phyloP scores from a whole-genome alignment of 768 basidiomycete genomes.

The Aureoboletus auriporus region DNA sequence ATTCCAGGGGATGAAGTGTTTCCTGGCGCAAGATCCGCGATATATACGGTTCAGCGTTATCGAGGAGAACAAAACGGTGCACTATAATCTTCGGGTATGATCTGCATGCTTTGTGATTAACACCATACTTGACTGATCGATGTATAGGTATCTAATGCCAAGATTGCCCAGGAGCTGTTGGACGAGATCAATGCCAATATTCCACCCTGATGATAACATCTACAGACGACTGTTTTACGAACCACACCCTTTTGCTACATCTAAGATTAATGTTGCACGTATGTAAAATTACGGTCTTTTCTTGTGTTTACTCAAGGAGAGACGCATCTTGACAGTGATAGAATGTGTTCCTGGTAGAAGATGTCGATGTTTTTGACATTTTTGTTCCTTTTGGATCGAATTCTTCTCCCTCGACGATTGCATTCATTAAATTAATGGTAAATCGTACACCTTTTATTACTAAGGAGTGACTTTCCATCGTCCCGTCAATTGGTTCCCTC shows the following conservation, averaged over 20 bases:
- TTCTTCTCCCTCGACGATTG: conserved; percentile 3
- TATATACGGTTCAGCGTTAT: conserved; percentile 76
- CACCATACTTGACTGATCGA: not conserved
- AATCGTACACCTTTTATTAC: conserved; percentile 21
- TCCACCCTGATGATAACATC: conserved; percentile 26
- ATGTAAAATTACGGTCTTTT: conserved; percentile 29
- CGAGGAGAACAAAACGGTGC: conserved; percentile 53
- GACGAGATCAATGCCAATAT: conserved; percentile 48
- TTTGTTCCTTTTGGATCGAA: conserved; percentile 11
- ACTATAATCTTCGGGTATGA: conserved; percentile 74
- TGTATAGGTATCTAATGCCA: conserved; percentile 60
- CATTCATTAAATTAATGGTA: conserved; percentile 25
- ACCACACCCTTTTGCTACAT: conserved; percentile 21
- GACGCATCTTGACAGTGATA: conserved; percentile 20
- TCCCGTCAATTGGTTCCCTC: conserved; percentile 77
- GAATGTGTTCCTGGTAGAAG: conserved; percentile 12
- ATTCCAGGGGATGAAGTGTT: conserved; percentile 75
- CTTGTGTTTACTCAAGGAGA: conserved; percentile 27
- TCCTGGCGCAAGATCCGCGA: conserved; percentile 70
- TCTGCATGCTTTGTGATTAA: not conserved
- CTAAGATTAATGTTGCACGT: conserved; percentile 32
- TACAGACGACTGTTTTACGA: conserved; percentile 7
- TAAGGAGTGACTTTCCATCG: conserved; percentile 54
- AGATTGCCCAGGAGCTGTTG: conserved; percentile 66
- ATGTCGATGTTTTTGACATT: conserved; percentile 4